These are phyloP conservation scores for Camellia sinensis DNA, from an alignment of 148 eudicot genomes.

Conservation along the genomic window DNA sequence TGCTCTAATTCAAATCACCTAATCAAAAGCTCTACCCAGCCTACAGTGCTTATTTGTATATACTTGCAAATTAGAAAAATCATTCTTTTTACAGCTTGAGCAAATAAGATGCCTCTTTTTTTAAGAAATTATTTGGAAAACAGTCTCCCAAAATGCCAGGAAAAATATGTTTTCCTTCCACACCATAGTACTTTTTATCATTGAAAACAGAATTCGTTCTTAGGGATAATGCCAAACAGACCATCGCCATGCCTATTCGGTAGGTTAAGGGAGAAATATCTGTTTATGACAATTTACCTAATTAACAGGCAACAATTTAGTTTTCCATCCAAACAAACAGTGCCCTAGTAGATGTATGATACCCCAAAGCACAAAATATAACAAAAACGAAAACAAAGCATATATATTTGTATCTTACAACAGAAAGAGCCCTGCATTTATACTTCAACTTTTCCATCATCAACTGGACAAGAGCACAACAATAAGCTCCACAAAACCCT, in stretches of 20 bases:
- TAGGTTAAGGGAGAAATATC: background rate
- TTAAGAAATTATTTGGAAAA: background rate
- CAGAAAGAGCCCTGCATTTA: conserved; percentile 40
- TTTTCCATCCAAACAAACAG: background rate
- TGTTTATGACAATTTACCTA: background rate
- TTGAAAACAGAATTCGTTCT: background rate
- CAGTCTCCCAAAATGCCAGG: background rate
- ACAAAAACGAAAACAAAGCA: conserved; percentile 9
- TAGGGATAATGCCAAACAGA: background rate
- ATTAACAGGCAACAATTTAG: background rate
- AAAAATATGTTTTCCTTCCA: background rate
- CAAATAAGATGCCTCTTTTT: background rate
- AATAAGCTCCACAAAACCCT: conserved; percentile 33
- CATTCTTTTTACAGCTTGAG: background rate
- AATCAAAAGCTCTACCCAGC: too few species aligned
- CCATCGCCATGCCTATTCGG: background rate
- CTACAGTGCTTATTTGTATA: background rate
- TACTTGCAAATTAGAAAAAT: background rate
- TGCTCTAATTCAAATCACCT: too few species aligned
- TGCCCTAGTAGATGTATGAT: background rate
- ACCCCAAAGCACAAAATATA: background rate
- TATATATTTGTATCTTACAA: conserved; percentile 39
- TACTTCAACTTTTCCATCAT: conserved; percentile 52
- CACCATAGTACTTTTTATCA: too few species aligned
- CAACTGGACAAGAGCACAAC: conserved; percentile 37